These are phyloP conservation scores for Candida sojae DNA, from an alignment of 1,139 yeast genomes.

Conservation along the genomic window DNA sequence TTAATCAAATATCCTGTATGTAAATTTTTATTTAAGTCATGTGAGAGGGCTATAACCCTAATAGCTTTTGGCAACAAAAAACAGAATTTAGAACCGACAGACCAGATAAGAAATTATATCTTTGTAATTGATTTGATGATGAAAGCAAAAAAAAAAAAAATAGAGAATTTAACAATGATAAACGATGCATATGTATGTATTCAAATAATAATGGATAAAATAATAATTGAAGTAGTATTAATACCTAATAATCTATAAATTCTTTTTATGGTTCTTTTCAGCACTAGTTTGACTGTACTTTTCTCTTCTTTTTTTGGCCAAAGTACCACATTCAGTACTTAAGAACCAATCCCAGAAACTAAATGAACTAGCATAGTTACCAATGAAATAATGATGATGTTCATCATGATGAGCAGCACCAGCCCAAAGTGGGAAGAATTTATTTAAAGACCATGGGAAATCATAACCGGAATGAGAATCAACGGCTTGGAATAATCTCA, in stretches of 20 bases:
- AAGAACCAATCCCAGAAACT: conserved; percentile 90
- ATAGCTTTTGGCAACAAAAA: background rate
- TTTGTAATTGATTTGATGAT: no score
- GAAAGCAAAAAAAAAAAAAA: background rate
- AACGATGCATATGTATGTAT: background rate
- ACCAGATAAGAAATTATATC: no score
- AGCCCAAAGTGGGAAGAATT: conserved; percentile 93
- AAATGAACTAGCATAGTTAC: conserved; percentile 90
- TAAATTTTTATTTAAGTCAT: background rate
- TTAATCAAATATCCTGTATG: background rate
- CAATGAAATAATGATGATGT: conserved; percentile 91
- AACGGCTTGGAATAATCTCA: conserved; percentile 89
- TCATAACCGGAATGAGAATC: conserved; percentile 98
- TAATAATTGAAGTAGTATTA: background rate
- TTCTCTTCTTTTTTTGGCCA: conserved; percentile 65
- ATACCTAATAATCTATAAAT: conserved; percentile 25
- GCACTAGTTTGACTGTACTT: conserved; percentile 35
- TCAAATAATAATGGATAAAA: background rate
- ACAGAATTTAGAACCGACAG: background rate
- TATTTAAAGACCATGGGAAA: conserved; percentile 93
- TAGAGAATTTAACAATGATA: background rate
- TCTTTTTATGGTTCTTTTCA: conserved; percentile 21
- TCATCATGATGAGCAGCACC: conserved; percentile 98
- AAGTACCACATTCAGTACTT: conserved; percentile 80
- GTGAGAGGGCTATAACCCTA: conserved; percentile 5